Evolutionary conservation across 345 rosid species (phyloP).

Genomic region (Orychophragmus violaceus): DNA sequence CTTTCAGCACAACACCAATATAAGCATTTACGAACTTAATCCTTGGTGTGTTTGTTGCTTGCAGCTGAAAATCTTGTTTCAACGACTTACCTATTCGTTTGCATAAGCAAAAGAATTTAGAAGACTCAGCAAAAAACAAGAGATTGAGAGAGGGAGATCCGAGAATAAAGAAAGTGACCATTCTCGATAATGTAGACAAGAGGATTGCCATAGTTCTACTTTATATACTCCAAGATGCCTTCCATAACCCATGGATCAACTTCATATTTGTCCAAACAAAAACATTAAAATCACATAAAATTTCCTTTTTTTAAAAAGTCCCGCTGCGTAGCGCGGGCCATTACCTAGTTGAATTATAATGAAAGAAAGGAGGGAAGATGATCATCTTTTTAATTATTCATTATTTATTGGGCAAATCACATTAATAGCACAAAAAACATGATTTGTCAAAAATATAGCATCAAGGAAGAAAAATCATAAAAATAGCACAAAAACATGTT

Average conservation of each 20-base stretch:
- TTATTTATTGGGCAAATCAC: too few relatives aligned
- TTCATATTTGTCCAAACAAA: slow-evolving; percentile 23
- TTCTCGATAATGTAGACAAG: slow-evolving; percentile 43
- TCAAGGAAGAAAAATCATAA: too few relatives aligned
- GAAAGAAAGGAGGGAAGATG: too few relatives aligned
- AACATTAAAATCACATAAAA: neutral
- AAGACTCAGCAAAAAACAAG: neutral
- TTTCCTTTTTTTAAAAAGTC: too few relatives aligned
- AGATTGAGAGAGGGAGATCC: neutral
- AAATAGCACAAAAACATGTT: too few relatives aligned
- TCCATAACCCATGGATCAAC: slow-evolving; percentile 32
- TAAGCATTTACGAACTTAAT: slow-evolving; percentile 25
- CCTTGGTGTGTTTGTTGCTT: slow-evolving; percentile 28
- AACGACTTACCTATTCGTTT: slow-evolving; percentile 24
- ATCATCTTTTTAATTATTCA: too few relatives aligned
- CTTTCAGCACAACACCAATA: slow-evolving; percentile 37
- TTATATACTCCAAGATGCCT: slow-evolving; percentile 32
- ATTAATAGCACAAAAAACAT: too few relatives aligned
- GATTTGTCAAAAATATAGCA: too few relatives aligned
- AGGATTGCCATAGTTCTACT: slow-evolving; percentile 35
- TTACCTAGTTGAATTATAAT: too few relatives aligned
- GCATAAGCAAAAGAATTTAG: neutral
- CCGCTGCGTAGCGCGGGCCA: too few relatives aligned
- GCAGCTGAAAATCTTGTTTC: slow-evolving; percentile 22
- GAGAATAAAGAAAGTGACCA: slow-evolving; percentile 14